Base-by-base conservation (phyloP, 306 rosid genomes). In the Inga laurina region DNA sequence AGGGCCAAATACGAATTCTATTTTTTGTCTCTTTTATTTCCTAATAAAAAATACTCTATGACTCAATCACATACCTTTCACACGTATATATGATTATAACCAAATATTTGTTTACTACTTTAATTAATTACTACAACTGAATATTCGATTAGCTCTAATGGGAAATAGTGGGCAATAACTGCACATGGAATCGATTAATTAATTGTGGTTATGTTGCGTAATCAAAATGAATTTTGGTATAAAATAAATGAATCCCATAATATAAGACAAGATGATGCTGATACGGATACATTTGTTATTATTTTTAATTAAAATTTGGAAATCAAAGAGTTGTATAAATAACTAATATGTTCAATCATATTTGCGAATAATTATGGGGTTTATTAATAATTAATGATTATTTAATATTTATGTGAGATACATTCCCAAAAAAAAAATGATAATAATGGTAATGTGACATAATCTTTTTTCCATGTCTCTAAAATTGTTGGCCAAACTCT, bases 1-100 rank as follows among this genome's bases (percentile, higher is more conserved):
- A 79, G 85, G 88, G 74, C 81, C 54, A 12, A 39, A 27, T 67
- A 66, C 8, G 3, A 75, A 51, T 82, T 22, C 32, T 5, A 3
- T 3, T 57, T 61, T 18, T 79, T 5, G n/a, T 64, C 51, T 57
- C 3, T 46, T 61, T 21, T 76, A 78, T 81, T 62, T 62, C 77
- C 35, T 46, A 52, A 81, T 74, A 5, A 12, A 4, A 27, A 78
- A 48, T n/a, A 45, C 11, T 9, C 3, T 2, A 52, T 13, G 32
- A 27, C 15, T 57, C n/a, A 2, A 14, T 39, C 12, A 16, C 46
- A 41, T 56, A 30, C 57, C 4, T 65, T 65, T 32, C 8, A 32
- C 7, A 81, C 37, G 24, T 18, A 39, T 73, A 16, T 9, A 49
- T 48, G 64, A 74, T 48, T 73, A 16, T 73, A 51, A 48, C 76